Evolutionary conservation across 441 rosid species (phyloP).

Genomic region (Erodium moschatum): DNA sequence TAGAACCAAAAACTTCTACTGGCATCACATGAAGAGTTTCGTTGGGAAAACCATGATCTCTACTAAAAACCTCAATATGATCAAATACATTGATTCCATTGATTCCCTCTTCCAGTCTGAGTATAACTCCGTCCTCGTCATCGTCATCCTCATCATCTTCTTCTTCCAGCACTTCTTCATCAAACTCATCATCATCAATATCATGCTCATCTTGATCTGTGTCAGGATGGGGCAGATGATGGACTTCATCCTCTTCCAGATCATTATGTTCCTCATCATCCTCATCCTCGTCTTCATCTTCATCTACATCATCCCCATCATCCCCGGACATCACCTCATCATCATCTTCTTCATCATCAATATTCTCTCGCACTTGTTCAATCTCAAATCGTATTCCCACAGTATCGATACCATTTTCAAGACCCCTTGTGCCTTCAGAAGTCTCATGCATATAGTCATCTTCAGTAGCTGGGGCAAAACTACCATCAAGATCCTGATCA

Average conservation of each 20-base stretch:
- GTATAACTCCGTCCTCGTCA: conserved; percentile 86
- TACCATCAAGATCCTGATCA: conserved; percentile 77
- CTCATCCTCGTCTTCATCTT: conserved; percentile 92
- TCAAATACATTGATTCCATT: conserved; percentile 93
- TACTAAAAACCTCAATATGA: conserved; percentile 83
- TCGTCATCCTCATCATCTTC: conserved; percentile 93
- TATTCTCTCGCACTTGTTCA: conserved; percentile 68
- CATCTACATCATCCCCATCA: conserved; percentile 22
- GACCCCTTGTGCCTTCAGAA: conserved; percentile 63
- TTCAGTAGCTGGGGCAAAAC: conserved; percentile 23
- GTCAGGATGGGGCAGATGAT: conserved; percentile 86
- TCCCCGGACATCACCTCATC: conserved; percentile 60
- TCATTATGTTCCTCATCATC: conserved; percentile 10
- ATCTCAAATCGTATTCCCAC: conserved; percentile 75
- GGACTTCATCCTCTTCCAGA: conserved; percentile 60
- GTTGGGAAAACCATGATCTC: conserved; percentile 74
- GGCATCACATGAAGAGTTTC: conserved; percentile 96
- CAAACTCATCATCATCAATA: conserved; percentile 87
- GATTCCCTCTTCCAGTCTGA: conserved; percentile 84
- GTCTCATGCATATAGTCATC: conserved; percentile 91
- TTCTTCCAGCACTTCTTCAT: conserved; percentile 91
- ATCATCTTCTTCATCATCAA: conserved; percentile 36
- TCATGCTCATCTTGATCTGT: conserved; percentile 97
- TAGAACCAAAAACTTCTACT: conserved; percentile 93
- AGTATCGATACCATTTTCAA: conserved; percentile 63